These are phyloP conservation scores for Gillenia trifoliata DNA, from an alignment of 306 rosid genomes.

Conservation along the genomic window DNA sequence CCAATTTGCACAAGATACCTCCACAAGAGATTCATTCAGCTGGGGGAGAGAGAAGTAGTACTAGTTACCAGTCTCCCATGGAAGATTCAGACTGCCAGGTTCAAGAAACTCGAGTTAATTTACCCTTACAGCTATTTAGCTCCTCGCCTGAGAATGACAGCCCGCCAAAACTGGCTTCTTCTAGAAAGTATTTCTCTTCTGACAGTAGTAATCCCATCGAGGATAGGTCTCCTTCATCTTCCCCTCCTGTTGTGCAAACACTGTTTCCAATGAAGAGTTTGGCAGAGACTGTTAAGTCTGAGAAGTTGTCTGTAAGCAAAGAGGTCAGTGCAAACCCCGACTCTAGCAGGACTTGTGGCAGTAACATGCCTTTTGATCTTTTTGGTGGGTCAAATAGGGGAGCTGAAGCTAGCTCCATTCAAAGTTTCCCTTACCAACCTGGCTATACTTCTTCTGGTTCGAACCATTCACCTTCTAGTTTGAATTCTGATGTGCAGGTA, in stretches of 20 bases:
- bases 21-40: conserved; percentile 44
- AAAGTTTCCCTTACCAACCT: conserved; percentile 63
- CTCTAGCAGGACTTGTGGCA: conserved; percentile 36
- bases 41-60: conserved; percentile 80
- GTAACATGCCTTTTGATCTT: conserved; percentile 64
- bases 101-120: conserved; percentile 50
- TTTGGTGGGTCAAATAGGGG: conserved; percentile 56
- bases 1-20: conserved; percentile 32
- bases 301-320: conserved; percentile 31
- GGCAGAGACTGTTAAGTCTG: conserved; percentile 37
- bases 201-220: conserved; percentile 85
- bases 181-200: conserved; percentile 72
- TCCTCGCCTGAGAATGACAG: conserved; percentile 58
- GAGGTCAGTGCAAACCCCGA: conserved; percentile 33
- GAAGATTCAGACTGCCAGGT: conserved; percentile 68
- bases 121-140: conserved; percentile 80
- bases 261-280: conserved; percentile 59
- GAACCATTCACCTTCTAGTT: conserved; percentile 86
- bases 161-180: conserved; percentile 46
- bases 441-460: conserved; percentile 85
- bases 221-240: conserved; percentile 73
- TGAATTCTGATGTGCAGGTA: conserved; percentile 87
- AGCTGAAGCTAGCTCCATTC: conserved; percentile 47
- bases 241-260: conserved; percentile 62
- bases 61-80: conserved; percentile 74